Evolutionary conservation across 129 eudicot genomes (phyloP), one percentile per base, ranked within the genome.

Genomic region (Gnaphalium uliginosum): DNA sequence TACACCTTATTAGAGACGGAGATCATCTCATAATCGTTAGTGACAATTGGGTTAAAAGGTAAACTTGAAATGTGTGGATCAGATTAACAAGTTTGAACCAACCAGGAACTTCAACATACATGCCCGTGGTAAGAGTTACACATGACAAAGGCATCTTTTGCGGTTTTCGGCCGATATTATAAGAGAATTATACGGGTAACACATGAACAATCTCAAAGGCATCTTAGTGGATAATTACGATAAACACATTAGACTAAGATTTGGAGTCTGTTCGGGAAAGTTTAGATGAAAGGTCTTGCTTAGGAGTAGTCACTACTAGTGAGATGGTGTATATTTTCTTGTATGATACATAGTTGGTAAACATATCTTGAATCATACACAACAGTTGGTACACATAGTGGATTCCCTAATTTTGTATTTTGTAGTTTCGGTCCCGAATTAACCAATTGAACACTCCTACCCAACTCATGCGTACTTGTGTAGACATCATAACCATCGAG

Each of bases 1-100:
- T 87, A 21, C 85, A 66, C 41, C 57, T 90, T 7, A 66, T 93
- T 32, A 87, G 98, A 81, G 98, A 93, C 3, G 96, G 91, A 9
- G 98, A 93, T 84, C 89, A 86, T 83, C 87, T 93, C 14, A 50
- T 81, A 73, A 75, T 92, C 54, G 85, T 87, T 69, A 78, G 73
- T 61, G 78, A 81, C 10, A 37, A 24, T 24, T 67, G 74, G 81
- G 70, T 74, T 24, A 26, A 14, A 59, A 74, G 46, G 69, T 59
- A 60, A 41, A 60, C 23, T 7, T 18, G n/a, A 71, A 33, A 66
- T 33, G 15, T 21, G 21, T 19, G 9, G 26, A 66, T 14, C 5
- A 22, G 61, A 19, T 66, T 66, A n/a, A 32, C 46, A 64, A 29
- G 68, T 63, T 18, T 72, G 50, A 30, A 53, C 4, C 13, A 72